Percentiles rank a stretch among this genome's conserved stretches.
Evolutionary conservation across 208 protist genomes (phyloP).

Genomic region (Crithidia bombi): DNA sequence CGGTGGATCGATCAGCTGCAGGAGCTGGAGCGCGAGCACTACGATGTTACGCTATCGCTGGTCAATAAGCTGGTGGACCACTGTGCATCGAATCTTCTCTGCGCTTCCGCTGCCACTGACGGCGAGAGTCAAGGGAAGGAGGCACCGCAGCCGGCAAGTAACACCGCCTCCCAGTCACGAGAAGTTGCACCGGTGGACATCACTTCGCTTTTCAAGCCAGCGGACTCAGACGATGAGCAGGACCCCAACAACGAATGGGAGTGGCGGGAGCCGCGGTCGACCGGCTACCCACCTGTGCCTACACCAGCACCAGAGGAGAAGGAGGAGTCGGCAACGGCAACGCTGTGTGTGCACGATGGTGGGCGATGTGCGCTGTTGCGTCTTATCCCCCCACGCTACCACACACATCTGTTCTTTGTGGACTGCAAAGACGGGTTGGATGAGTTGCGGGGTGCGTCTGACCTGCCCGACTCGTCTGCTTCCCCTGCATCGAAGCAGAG

Average conservation of each 20-base stretch:
- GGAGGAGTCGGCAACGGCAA: background rate
- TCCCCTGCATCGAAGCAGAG: background rate
- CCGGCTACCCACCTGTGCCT: background rate
- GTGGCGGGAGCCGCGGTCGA: background rate
- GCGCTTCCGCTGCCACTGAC: background rate
- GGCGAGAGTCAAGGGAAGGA: background rate
- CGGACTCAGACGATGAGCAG: conserved; percentile 24
- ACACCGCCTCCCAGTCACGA: background rate
- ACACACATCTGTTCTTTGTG: conserved; percentile 50
- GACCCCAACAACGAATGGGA: conserved; percentile 1
- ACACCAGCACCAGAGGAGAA: background rate
- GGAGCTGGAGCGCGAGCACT: conserved; percentile 61
- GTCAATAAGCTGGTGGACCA: conserved; percentile 25
- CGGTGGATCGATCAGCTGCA: conserved; percentile 67
- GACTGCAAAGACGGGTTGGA: conserved; percentile 36
- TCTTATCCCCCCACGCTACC: conserved; percentile 31
- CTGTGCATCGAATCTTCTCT: conserved; percentile 12
- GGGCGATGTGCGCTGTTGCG: conserved; percentile 40
- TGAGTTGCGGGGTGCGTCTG: conserved; percentile 8
- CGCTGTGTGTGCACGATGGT: conserved; percentile 54
- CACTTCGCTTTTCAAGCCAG: conserved; percentile 21
- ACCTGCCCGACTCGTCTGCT: background rate
- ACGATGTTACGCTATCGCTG: conserved; percentile 46
- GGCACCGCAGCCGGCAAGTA: background rate
- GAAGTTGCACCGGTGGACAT: conserved; percentile 8